Percentiles rank a stretch among this genome's conserved stretches.
Conservation (phyloP, 257 asterid genomes). For the Ajuga chamaepitys region DNA sequence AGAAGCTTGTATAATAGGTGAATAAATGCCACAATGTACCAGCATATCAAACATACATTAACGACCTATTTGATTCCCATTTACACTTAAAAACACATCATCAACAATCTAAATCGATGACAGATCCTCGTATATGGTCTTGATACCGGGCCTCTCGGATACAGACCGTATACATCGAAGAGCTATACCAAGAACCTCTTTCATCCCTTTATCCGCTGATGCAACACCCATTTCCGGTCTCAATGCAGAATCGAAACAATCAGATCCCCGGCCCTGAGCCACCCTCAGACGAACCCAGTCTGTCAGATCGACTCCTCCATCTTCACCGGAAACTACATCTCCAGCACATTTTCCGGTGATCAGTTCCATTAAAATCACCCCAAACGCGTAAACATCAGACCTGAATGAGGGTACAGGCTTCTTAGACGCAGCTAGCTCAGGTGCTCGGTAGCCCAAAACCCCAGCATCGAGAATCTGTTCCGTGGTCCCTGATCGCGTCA, state of each 20-base stretch:
- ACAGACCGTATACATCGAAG: slow-evolving; percentile 62
- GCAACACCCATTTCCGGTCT: slow-evolving; percentile 40
- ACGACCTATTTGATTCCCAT: slow-evolving; percentile 62
- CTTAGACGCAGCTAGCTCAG: slow-evolving; percentile 76
- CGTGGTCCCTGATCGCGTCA: slow-evolving; percentile 79
- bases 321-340: slow-evolving; percentile 83
- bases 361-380: slow-evolving; percentile 75
- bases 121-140: slow-evolving; percentile 79
- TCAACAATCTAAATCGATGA: slow-evolving; percentile 50
- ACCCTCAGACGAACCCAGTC: slow-evolving; percentile 88
- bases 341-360: slow-evolving; percentile 89
- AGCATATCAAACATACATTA: slow-evolving; percentile 25
- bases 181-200: slow-evolving; percentile 72
- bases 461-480: slow-evolving; percentile 93
- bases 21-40: slow-evolving; percentile 18
- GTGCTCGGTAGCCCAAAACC: slow-evolving; percentile 84
- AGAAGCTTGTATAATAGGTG: slow-evolving; percentile 7
- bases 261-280: slow-evolving; percentile 62
- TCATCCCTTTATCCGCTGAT: slow-evolving; percentile 61
- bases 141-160: slow-evolving; percentile 89
- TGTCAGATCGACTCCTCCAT: slow-evolving; percentile 77
- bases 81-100: slow-evolving; percentile 4
- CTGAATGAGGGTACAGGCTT: slow-evolving; percentile 84
- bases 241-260: slow-evolving; percentile 58
- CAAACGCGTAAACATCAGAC: slow-evolving; percentile 84